Conservation (phyloP, 1,284 basidiomycete genomes). For the Gomphus bonarii region DNA sequence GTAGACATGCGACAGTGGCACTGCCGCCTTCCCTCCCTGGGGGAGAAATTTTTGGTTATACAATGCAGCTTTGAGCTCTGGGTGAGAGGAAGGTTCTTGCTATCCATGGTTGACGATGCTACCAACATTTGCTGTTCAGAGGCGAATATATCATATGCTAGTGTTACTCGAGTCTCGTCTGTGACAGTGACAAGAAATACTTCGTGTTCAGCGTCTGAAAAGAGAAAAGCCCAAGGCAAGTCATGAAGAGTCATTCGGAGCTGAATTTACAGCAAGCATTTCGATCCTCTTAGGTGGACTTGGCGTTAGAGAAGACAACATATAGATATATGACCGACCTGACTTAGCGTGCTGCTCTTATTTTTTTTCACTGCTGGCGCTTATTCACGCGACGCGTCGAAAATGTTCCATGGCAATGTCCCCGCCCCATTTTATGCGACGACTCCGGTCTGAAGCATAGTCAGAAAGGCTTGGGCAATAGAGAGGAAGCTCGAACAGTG, state of each 20-base stretch:
- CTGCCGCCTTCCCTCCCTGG: not conserved
- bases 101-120: not conserved
- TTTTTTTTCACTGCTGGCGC: not conserved
- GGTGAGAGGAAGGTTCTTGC: not conserved
- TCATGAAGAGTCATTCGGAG: conserved; percentile 7
- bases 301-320: too few species aligned
- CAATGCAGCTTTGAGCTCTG: not conserved
- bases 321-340: not conserved
- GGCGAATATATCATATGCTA: conserved; percentile 30
- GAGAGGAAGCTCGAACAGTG: too few species aligned
- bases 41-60: not conserved
- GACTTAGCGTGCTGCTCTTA: too few species aligned
- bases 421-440: too few species aligned
- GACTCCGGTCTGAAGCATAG: too few species aligned
- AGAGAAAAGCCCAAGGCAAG: conserved; percentile 1
- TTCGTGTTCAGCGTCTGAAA: conserved; percentile 33
- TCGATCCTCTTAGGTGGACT: not conserved
- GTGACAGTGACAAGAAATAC: conserved; percentile 29
- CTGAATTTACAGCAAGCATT: not conserved
- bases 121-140: not conserved
- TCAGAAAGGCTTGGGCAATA: too few species aligned
- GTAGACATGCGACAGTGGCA: not conserved
- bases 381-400: not conserved
- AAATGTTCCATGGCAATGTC: too few species aligned
- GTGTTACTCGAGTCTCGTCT: conserved; percentile 31